A percentile compares a stretch with the other conserved stretches of the same genome.
phyloP scores from a whole-genome alignment of 768 basidiomycete species.

The Leccinum incarnatum region DNA sequence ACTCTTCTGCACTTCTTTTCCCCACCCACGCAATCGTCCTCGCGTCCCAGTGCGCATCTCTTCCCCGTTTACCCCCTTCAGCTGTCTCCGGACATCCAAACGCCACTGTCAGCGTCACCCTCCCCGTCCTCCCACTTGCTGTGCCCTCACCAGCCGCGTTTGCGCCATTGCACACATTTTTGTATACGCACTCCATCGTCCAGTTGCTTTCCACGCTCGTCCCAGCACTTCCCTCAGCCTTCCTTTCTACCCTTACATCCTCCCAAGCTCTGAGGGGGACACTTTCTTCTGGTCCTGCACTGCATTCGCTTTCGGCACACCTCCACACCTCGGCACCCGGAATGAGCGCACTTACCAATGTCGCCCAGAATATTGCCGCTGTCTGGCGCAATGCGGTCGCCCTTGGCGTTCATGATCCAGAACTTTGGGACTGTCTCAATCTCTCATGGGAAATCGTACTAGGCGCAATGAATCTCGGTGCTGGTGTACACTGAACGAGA shows the following conservation, averaged over 20 bases:
- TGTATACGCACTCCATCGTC: slow-evolving; percentile 61
- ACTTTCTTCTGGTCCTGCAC: slow-evolving; percentile 46
- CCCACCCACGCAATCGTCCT: slow-evolving; percentile 71
- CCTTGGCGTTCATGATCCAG: slow-evolving; percentile 64
- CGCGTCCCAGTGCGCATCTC: slow-evolving; percentile 62
- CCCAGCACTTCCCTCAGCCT: slow-evolving; percentile 31
- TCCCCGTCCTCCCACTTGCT: slow-evolving; percentile 63
- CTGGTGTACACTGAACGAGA: slow-evolving; percentile 34
- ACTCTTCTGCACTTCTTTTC: slow-evolving; percentile 45
- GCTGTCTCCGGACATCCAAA: slow-evolving; percentile 32
- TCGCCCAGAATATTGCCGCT: slow-evolving; percentile 52
- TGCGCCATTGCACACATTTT: slow-evolving; percentile 55
- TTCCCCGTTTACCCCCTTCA: slow-evolving; percentile 52
- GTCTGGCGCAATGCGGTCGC: slow-evolving; percentile 71
- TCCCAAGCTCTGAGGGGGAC: slow-evolving; percentile 36
- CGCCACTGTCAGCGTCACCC: slow-evolving; percentile 35
- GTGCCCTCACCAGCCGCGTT: slow-evolving; percentile 65
- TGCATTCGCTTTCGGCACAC: slow-evolving; percentile 55
- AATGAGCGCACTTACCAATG: slow-evolving; percentile 45
- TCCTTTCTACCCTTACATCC: slow-evolving; percentile 31
- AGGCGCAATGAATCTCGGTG: slow-evolving; percentile 54
- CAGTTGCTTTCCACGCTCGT: slow-evolving; percentile 50
- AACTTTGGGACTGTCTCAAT: slow-evolving; percentile 66
- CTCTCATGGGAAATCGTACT: slow-evolving; percentile 65
- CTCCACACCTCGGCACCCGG: slow-evolving; percentile 46